These are phyloP conservation scores for Nidula niveotomentosa DNA, from an alignment of 1,284 basidiomycete species.

Conservation along the genomic window DNA sequence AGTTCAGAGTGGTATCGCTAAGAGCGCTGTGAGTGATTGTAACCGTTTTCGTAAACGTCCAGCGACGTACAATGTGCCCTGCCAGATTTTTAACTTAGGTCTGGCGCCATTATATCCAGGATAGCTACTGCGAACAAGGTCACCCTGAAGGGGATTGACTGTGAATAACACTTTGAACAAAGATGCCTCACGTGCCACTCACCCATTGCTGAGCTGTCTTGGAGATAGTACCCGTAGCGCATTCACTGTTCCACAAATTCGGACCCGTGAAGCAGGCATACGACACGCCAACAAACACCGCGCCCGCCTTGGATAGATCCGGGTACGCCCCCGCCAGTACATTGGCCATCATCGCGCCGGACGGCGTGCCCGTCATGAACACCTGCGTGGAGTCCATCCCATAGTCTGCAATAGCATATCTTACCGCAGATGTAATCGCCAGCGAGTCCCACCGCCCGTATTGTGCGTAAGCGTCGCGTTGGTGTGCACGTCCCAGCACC, in stretches of 20 bases:
- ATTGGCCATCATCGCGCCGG: constrained; percentile 64
- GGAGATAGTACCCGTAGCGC: constrained; percentile 41
- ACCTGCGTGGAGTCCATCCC: constrained; percentile 44
- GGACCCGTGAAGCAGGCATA: constrained; percentile 53
- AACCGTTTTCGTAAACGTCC: too few relatives aligned
- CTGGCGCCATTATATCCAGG: constrained; percentile 52
- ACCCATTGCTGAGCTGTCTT: constrained; percentile 51
- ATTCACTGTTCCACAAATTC: constrained; percentile 47
- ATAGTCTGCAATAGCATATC: constrained; percentile 48
- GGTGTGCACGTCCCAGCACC: constrained; percentile 57
- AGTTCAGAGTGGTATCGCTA: constrained; percentile 50
- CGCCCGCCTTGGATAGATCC: constrained; percentile 49
- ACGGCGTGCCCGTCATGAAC: constrained; percentile 50
- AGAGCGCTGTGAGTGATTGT: too few relatives aligned
- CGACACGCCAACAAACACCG: constrained; percentile 51
- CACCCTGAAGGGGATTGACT: constrained; percentile 31
- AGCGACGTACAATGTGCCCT: constrained; percentile 45
- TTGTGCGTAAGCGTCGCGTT: constrained; percentile 52
- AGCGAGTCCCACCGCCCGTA: constrained; percentile 52
- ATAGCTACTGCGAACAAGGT: constrained; percentile 42
- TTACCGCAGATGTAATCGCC: constrained; percentile 46
- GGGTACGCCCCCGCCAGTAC: constrained; percentile 56
- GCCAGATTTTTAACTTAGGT: constrained; percentile 56
- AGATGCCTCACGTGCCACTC: constrained; percentile 10
- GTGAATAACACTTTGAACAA: not conserved